Evolutionary conservation across 2,329 filamentous ascomycete species (phyloP), one percentile per base, ranked within the genome.

Genomic region (Fusarium buharicum): DNA sequence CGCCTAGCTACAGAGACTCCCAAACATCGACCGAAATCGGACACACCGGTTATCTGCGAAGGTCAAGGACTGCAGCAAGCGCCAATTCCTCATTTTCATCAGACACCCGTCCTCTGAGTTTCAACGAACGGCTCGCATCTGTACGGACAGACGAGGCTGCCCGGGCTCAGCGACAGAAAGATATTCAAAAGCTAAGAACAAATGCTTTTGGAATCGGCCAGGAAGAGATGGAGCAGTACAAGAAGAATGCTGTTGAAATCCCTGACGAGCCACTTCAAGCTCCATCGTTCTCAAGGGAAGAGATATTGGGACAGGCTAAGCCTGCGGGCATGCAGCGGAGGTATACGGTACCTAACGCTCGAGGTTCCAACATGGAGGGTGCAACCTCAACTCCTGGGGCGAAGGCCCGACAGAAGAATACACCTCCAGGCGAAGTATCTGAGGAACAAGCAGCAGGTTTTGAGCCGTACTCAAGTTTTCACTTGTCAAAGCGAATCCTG

Each of bases 81-180:
- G 58, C 63, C 13, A 60, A 66, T 18, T 61, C 57, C 12, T 48
- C 60, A n/a, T 18, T 61, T 27, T 59, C 68, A 6, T 65, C 69
- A 5, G 74, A 74, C 9, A 64, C 75, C 10, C 77, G 80, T 17
- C 79, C 83, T 4, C 69, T 80, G 53, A 86, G 86, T 50, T 99
- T 98, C 76, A 97, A 91, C 72, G 93, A 98, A 75, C 84, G 93
- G 41, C 85, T 99, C 59, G 89, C 91, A 1, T 87, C 91, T 45
- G 89, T 87, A 33, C 86, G 87, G 62, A 77, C 74, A 2, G 81
- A 87, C 37, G 87, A 89, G 55, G 74, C 72, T 2, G 77, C 75
- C 13, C 80, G 81, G 24, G 75, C 78, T 33, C 82, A 87, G 55
- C 80, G 78, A 41, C 79, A 82, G 39, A 77, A 82, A 48, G 79